These are phyloP conservation scores for Lactarius trivialis DNA, from an alignment of 768 basidiomycete species.

Conservation along the genomic window DNA sequence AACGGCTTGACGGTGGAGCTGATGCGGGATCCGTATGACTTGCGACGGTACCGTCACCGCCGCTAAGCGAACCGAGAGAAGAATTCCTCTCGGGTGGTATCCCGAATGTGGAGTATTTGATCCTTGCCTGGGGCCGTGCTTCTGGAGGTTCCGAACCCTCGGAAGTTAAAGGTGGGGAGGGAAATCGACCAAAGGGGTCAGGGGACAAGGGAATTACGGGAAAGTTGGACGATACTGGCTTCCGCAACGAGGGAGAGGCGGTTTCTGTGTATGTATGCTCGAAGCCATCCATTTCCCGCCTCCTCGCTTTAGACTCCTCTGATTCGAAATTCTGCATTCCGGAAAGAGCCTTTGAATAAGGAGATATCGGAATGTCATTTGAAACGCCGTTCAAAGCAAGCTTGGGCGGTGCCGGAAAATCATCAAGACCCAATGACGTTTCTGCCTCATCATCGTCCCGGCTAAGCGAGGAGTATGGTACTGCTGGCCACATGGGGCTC, in stretches of 20 bases:
- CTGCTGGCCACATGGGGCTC: slow-evolving; percentile 35
- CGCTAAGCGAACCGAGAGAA: not conserved
- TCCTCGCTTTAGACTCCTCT: slow-evolving; percentile 38
- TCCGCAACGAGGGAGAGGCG: slow-evolving; percentile 28
- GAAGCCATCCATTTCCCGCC: slow-evolving; percentile 44
- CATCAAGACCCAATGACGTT: slow-evolving; percentile 22
- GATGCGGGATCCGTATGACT: slow-evolving; percentile 14
- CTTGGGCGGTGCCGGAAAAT: slow-evolving; percentile 49
- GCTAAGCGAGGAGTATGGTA: slow-evolving; percentile 37
- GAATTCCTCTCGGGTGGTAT: slow-evolving; percentile 8
- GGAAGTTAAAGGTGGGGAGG: slow-evolving; percentile 31
- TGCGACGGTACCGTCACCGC: not conserved
- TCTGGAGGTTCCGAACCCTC: slow-evolving; percentile 4
- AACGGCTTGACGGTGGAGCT: slow-evolving; percentile 40
- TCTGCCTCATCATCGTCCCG: slow-evolving; percentile 9
- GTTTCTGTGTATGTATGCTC: slow-evolving; percentile 41
- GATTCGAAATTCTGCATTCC: slow-evolving; percentile 40
- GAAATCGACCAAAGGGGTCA: slow-evolving; percentile 72
- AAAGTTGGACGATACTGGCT: slow-evolving; percentile 34
- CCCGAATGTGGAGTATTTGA: slow-evolving; percentile 8
- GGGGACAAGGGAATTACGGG: slow-evolving; percentile 79
- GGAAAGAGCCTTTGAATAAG: slow-evolving; percentile 25
- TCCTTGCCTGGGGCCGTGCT: not conserved
- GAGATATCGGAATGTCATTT: slow-evolving; percentile 48
- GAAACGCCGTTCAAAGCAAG: slow-evolving; percentile 66